Base-by-base conservation (phyloP, 2,329 filamentous ascomycete genomes). In the Fusarium citri region DNA sequence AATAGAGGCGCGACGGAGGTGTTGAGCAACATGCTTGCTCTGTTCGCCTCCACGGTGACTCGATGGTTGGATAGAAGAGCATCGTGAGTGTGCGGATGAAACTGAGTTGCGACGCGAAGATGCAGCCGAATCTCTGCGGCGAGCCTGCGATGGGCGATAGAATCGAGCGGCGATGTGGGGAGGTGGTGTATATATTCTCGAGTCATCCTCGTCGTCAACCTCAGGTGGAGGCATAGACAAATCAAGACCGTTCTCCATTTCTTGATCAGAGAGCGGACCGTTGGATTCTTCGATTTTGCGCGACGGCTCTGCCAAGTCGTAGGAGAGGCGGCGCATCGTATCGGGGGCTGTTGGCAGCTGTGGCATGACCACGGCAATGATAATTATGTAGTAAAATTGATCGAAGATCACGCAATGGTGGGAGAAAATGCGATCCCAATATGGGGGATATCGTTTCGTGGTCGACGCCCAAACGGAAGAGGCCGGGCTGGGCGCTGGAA, bases 81-180 rank as follows among this genome's bases (percentile, higher is more conserved):
- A 89, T 67, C 89, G 89, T 18, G 91, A 93, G 63, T 93, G 91
- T 25, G 86, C 88, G 3, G 92, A 94, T 6, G 92, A 94, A 30
- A 94, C 87, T 60, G 92, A 94, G 80, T 94, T 94, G 66, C 92
- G 89, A 70, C 92, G 90, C 30, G 92, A 94, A 3, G 92, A 94
- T 25, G 92, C 88, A 16, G 92, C 91, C 25, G 92, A 94, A 60
- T 91, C 90, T 78, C 91, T 92, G 73, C 91, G 89, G 72, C 91
- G 89, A 68, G 85, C 87, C 71, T 89, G 88, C 7, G 84, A 87
- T 37, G 86, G 87, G 65, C 89, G 87, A 80, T 92, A 92, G 83
- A 95, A 93, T 69, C 92, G 91, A 56, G 92, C 92, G 73, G 92
- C 92, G 76, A 94, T 91, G 76, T 90, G 91, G 30, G 92, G 89